Percentiles rank a stretch among this genome's conserved stretches.
These are phyloP conservation scores for Fusarium sp. DNA, from an alignment of 2,329 filamentous ascomycete species.

Conservation along the genomic window DNA sequence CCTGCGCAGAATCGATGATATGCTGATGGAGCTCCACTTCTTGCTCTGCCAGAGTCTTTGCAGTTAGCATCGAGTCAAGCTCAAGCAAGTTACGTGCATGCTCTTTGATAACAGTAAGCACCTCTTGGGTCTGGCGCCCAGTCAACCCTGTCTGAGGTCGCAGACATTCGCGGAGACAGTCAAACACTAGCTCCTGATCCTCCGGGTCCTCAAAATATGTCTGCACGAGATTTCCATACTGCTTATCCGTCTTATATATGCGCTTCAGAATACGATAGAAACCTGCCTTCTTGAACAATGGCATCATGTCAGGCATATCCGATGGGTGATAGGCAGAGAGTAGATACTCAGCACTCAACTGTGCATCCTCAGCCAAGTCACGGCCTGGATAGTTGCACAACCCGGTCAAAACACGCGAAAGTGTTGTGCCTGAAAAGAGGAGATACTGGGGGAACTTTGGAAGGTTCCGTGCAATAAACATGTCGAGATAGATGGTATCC, in stretches of 20 bases:
- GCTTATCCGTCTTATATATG: slow-evolving; percentile 82
- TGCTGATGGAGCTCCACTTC: slow-evolving; percentile 75
- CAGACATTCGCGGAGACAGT: slow-evolving; percentile 82
- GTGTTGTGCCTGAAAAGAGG: slow-evolving; percentile 85
- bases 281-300: slow-evolving; percentile 80
- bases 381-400: slow-evolving; percentile 86
- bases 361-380: slow-evolving; percentile 90
- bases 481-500: slow-evolving; percentile 95
- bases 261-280: slow-evolving; percentile 95
- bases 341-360: slow-evolving; percentile 96
- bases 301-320: slow-evolving; percentile 80
- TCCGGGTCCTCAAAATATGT: slow-evolving; percentile 88
- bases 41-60: slow-evolving; percentile 72
- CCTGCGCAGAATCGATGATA: slow-evolving; percentile 72
- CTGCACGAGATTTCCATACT: slow-evolving; percentile 82
- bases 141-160: slow-evolving; percentile 72
- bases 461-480: slow-evolving; percentile 96
- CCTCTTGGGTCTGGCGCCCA: slow-evolving; percentile 78
- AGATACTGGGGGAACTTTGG: slow-evolving; percentile 98
- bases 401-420: slow-evolving; percentile 83
- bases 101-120: slow-evolving; percentile 74
- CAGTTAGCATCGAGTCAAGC: slow-evolving; percentile 75
- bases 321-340: slow-evolving; percentile 93
- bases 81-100: slow-evolving; percentile 76
- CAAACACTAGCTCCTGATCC: slow-evolving; percentile 81